A percentile compares a stretch with the other conserved stretches of the same genome.
Conservation (phyloP, 2,329 filamentous ascomycete genomes). For the Aspergillus persii region DNA sequence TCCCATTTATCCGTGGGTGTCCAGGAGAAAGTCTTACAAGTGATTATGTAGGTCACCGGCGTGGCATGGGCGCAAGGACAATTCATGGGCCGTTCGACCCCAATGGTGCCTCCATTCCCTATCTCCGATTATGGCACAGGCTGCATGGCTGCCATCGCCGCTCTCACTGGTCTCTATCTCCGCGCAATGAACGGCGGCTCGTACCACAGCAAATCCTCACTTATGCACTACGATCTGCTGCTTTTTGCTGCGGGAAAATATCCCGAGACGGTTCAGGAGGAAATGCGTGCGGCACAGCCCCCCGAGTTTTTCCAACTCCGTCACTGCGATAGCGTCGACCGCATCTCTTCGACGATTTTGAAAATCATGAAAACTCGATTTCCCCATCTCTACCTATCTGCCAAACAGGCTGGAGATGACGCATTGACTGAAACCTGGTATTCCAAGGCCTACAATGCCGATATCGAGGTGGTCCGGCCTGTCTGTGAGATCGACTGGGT, state of each 20-base stretch:
- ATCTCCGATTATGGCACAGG: conserved; percentile 67
- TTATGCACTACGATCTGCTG: conserved; percentile 67
- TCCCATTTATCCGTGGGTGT: neutral
- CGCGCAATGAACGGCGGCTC: conserved; percentile 63
- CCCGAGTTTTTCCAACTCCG: conserved; percentile 56
- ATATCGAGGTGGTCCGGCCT: conserved; percentile 50
- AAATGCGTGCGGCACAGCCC: conserved; percentile 51
- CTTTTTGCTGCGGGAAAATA: conserved; percentile 62
- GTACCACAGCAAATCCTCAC: conserved; percentile 62
- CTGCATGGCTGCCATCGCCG: conserved; percentile 68
- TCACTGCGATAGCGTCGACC: conserved; percentile 64
- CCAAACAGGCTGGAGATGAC: conserved; percentile 31
- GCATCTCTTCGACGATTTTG: conserved; percentile 60
- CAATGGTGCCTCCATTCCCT: conserved; percentile 49
- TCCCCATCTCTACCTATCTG: conserved; percentile 52
- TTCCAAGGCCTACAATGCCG: conserved; percentile 41
- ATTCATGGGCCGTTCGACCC: conserved; percentile 40
- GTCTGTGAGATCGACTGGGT: conserved; percentile 48
- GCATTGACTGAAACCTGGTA: conserved; percentile 52
- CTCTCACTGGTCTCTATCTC: conserved; percentile 61
- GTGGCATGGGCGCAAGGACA: conserved; percentile 43
- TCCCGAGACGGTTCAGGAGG: conserved; percentile 51
- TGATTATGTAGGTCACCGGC: conserved; percentile 38
- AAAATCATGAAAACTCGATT: conserved; percentile 53
- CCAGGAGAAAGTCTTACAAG: neutral